phyloP scores from a whole-genome alignment of 2,329 filamentous ascomycete genomes.

The Aspergillus calidoustus region DNA sequence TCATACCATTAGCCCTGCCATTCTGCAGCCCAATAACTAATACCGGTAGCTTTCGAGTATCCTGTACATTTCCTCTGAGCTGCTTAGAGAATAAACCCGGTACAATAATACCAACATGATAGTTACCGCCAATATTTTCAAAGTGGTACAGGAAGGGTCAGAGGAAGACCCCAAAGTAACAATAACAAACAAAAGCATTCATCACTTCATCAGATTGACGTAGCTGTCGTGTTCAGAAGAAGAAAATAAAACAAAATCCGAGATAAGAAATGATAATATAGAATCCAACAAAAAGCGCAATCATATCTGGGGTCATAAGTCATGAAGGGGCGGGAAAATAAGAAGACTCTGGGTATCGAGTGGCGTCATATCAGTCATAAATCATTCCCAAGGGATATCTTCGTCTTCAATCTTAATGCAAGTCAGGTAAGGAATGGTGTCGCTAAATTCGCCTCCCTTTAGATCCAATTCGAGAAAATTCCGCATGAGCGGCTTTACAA shows the following conservation, averaged over 20 bases:
- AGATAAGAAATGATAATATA: conserved; percentile 9
- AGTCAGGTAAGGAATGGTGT: conserved; percentile 64
- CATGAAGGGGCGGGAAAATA: conserved; percentile 5
- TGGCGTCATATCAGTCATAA: conserved; percentile 15
- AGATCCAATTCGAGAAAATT: conserved; percentile 83
- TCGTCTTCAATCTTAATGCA: conserved; percentile 66
- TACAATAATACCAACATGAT: background rate
- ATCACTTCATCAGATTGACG: conserved; percentile 18
- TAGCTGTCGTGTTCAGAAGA: conserved; percentile 8
- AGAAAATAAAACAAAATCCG: conserved; percentile 8
- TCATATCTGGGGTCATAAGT: conserved; percentile 13
- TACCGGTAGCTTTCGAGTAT: conserved; percentile 5
- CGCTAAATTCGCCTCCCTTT: conserved; percentile 41
- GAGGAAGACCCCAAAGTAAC: background rate
- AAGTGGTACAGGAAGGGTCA: background rate
- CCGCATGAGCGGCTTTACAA: conserved; percentile 83
- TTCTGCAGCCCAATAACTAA: background rate
- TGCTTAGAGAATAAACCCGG: background rate
- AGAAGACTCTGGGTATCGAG: conserved; percentile 23
- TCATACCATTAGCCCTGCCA: background rate
- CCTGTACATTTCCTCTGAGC: conserved; percentile 5
- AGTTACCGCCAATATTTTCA: conserved; percentile 6
- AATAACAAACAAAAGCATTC: conserved; percentile 9
- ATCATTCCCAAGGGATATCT: conserved; percentile 66
- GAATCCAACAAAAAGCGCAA: conserved; percentile 8